Conservation (phyloP, 1,139 yeast species). For the Debaryomycetaceae sp. region DNA sequence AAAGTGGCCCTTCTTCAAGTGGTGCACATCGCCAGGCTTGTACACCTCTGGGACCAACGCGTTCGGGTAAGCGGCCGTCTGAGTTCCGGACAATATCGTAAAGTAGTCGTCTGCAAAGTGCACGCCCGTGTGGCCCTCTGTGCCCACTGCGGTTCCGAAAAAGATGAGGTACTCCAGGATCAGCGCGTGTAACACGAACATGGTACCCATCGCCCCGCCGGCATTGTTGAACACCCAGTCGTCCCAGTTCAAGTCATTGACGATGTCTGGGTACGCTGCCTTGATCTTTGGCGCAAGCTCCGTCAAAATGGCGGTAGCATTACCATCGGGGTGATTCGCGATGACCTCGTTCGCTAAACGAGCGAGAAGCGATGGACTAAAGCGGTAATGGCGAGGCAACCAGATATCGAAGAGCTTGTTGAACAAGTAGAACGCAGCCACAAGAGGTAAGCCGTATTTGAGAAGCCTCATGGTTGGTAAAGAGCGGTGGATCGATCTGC, state of each 20-base stretch:
- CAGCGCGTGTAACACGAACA: slow-evolving; percentile 95
- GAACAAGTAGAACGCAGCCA: slow-evolving; percentile 19
- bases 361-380: slow-evolving; percentile 40
- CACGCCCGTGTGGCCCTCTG: slow-evolving; percentile 93
- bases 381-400: slow-evolving; percentile 60
- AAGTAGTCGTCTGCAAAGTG: slow-evolving; percentile 96
- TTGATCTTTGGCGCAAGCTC: slow-evolving; percentile 53
- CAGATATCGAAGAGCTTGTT: slow-evolving; percentile 43
- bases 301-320: slow-evolving; percentile 49
- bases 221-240: slow-evolving; percentile 97
- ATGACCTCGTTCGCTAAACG: slow-evolving; percentile 40
- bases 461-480: slow-evolving; percentile 6
- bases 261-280: slow-evolving; percentile 47
- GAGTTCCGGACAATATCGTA: slow-evolving; percentile 74
- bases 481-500: too few relatives aligned
- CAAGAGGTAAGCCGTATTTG: slow-evolving; percentile 10
- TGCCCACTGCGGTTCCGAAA: slow-evolving; percentile 46
- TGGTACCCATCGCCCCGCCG: slow-evolving; percentile 98
- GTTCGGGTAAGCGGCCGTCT: slow-evolving; percentile 58
- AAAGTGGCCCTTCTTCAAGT: slow-evolving; percentile 55
- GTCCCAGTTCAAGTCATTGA: slow-evolving; percentile 59
- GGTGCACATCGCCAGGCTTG: slow-evolving; percentile 76
- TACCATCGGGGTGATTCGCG: slow-evolving; percentile 43
- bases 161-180: slow-evolving; percentile 66
- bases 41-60: slow-evolving; percentile 56